Evolutionary conservation across 176 grass and related monocot genomes (phyloP), one percentile per base, ranked within the genome.

Genomic region (Juncus inflexus): DNA sequence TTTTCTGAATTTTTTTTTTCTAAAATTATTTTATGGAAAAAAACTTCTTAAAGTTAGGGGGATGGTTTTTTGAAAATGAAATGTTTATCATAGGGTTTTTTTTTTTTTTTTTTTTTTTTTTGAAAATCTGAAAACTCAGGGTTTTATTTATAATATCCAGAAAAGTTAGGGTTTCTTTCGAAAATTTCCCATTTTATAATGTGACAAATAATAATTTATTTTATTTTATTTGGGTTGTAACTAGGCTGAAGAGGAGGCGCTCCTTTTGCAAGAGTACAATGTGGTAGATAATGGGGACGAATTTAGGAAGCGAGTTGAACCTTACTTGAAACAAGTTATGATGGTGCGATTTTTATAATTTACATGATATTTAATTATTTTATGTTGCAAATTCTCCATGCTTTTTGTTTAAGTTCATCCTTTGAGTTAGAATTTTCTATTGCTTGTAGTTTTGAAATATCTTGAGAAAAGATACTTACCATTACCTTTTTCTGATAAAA

Each of bases 181-280:
- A 1, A 12, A 7, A n/a, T 37, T 7, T 5, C 1, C 9, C 35
- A 43, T 70, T 57, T 15, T 9, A 58, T 70, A 40, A 15, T 70
- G 52, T 70, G 61, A 57, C 50, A 58, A 58, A 45, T 11, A 3
- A 43, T 35, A 42, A 5, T 45, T 42, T 15, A 42, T 16, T 81
- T 81, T 64, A 65, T 73, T 73, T 58, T 61, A 59, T 65, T 54
- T 38, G 11, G 50, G 50, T 42, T n/a, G 71, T 65, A 78, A 36
- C 35, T 84, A 92, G 85, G 94, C 85, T 0, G 94, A 90, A 66
- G 94, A 99, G 79, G 94, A 90, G 68, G 88, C 85, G 69, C 80
- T 99, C 64, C 66, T 99, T 7, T 38, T 89, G 15, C 88, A 99
- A 72, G 77, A 78, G 7, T 90, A 79, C 61, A 85, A 13, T 36